Evolutionary conservation across 2,329 filamentous ascomycete genomes (phyloP), one percentile per base, ranked within the genome.

Genomic region (Talaromyces piceae): DNA sequence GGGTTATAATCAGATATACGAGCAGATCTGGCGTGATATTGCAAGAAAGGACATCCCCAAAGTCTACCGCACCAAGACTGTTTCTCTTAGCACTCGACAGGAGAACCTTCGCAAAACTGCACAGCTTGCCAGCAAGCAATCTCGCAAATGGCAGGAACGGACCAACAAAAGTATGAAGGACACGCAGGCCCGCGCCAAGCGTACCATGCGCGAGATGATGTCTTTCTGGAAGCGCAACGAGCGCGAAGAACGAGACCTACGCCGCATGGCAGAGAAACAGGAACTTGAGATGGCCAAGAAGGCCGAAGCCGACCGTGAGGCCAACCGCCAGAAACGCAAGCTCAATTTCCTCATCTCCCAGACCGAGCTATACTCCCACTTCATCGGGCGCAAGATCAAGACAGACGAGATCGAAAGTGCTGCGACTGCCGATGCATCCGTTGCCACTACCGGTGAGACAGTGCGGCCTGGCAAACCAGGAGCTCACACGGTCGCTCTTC

Each of bases 151-250:
- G 93, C 94, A 98, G 69, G 81, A 94, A 54, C 87, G 90, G 39
- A 98, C 93, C 49, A 98, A 98, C 76, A 97, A 98, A 78, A 94
- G 91, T 65, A 93, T 88, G 68, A 98, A 98, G 70, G 93, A 98
- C 69, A 87, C 95, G 3, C 93, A 97, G 67, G 93, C 93, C 39
- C 84, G 93, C 45, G 93, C 93, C 53, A 98, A 98, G 77, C 87
- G 93, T 59, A 91, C 91, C 54, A 98, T 98, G 93, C 84, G 93
- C 66, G 93, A 98, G 72, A 98, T 98, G 93, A 93, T 96, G 81
- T 84, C 88, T 52, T 98, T 97, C 79, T 98, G 93, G 93, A 97
- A 97, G 73, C 86, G 91, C 52, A 98, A 98, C 67, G 93, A 98
- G 70, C 87, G 91, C 49, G 93, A 98, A 67, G 93, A 98, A 67